A percentile compares a stretch with the other conserved stretches of the same genome.
These are phyloP conservation scores for Cladorrhinum sp. DNA, from an alignment of 2,329 filamentous ascomycete species.

Conservation along the genomic window DNA sequence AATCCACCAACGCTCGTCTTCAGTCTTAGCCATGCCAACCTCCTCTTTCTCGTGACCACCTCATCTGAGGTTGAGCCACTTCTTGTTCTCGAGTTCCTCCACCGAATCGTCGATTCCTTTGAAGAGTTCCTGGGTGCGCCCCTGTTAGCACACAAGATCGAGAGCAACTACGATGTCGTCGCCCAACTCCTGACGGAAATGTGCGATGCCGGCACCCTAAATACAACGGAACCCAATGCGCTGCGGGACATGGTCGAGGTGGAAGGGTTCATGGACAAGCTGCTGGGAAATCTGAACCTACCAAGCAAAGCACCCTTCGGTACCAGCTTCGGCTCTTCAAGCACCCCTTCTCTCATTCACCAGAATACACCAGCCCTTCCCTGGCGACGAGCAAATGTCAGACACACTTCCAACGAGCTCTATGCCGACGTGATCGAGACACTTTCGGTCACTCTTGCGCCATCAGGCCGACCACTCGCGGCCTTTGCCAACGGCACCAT, in stretches of 20 bases:
- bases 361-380: conserved; percentile 61
- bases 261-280: conserved; percentile 82
- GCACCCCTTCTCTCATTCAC: conserved; percentile 39
- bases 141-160: conserved; percentile 79
- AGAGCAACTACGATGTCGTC: conserved; percentile 87
- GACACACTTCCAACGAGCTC: conserved; percentile 94
- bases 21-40: conserved; percentile 79
- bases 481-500: conserved; percentile 90
- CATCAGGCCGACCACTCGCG: conserved; percentile 81
- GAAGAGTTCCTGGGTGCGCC: conserved; percentile 93
- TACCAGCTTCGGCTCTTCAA: conserved; percentile 34
- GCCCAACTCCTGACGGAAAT: conserved; percentile 92
- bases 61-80: conserved; percentile 85
- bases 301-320: conserved; percentile 57
- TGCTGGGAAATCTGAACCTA: conserved; percentile 82
- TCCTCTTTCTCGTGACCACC: conserved; percentile 82
- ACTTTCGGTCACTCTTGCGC: conserved; percentile 80
- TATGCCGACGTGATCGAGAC: conserved; percentile 96
- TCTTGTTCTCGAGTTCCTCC: conserved; percentile 88
- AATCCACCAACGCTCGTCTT: conserved; percentile 86
- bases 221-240: conserved; percentile 89
- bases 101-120: conserved; percentile 85
- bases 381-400: conserved; percentile 87
- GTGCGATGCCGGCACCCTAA: conserved; percentile 89
- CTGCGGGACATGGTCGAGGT: conserved; percentile 88